Base-by-base conservation (phyloP, 1,284 basidiomycete genomes). In the Lentinula novae-zelandiae region DNA sequence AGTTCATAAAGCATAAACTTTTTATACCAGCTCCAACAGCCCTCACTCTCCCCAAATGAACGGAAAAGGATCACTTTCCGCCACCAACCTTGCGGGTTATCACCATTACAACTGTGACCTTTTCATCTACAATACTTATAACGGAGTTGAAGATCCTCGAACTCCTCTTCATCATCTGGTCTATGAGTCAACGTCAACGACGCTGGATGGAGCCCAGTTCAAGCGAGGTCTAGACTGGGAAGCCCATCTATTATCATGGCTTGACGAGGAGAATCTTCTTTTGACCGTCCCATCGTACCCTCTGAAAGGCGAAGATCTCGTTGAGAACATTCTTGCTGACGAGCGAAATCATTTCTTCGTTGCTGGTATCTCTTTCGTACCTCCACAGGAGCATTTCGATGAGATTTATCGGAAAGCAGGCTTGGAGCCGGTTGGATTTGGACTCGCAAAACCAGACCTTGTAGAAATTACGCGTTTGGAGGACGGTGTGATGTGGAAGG, bases 191-290 rank as follows among this genome's bases (percentile, higher is more conserved):
- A 27, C 27, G 8, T 61, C 76, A 13, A 62, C 70, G 27, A 73
- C 73, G 60, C 42, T 56, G 10, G 42, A 56, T 33, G 42, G 22
- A 13, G 78, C 79, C 15, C 74, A 76, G 15, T 77, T 74, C 62
- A 67, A 72, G 57, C 76, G 82, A 15, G 82, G 82, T 0, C 67
- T 77, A 15, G 74, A 78, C 48, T 86, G 84, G 84, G 81, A 83
- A 67, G 58, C 69, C 3, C 69, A 72, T 34, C 70, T 84, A n/a
- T 71, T 80, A 44, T 63, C 68, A 0, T 82, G 78, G 69, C 71
- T 86, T 3, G 81, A 83, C 31, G 63, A 69, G 2, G 72, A 75
- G 27, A 66, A 76, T 27, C 68, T 79, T 15, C 75, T 82, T 5
- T 67, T 80, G 54, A 75, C 72, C 33, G 73, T 80, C 12, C 73